These are phyloP conservation scores for Conticribra guillardii DNA, from an alignment of 108 stramenopile genomes.

Conservation along the genomic window DNA sequence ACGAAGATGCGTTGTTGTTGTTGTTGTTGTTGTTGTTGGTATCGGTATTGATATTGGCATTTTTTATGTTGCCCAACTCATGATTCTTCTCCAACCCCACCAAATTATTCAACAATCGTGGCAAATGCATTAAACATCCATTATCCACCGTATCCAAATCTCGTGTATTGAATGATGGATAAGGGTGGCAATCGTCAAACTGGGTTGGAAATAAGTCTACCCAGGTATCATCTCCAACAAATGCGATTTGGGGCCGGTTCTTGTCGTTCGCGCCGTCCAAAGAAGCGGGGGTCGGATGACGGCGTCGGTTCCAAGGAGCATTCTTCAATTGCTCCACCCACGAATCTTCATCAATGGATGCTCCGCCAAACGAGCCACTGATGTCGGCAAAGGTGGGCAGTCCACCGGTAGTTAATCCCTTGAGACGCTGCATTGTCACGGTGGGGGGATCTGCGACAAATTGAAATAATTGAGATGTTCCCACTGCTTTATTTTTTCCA, in stretches of 20 bases:
- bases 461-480: slow-evolving; percentile 65
- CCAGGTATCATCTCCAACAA: slow-evolving; percentile 99
- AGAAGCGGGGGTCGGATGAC: slow-evolving; percentile 8
- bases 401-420: slow-evolving; percentile 95
- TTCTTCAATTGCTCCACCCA: slow-evolving; percentile 76
- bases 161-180: slow-evolving; percentile 96
- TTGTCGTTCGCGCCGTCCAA: slow-evolving; percentile 1
- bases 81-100: slow-evolving; percentile 16
- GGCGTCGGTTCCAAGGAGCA: slow-evolving; percentile 7
- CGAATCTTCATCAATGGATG: slow-evolving; percentile 83
- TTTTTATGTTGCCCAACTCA: not conserved
- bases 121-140: slow-evolving; percentile 82
- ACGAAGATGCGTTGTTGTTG: not conserved
- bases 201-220: slow-evolving; percentile 89
- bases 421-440: slow-evolving; percentile 98
- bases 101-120: slow-evolving; percentile 54
- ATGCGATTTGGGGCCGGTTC: slow-evolving; percentile 57
- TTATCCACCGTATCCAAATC: slow-evolving; percentile 98
- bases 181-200: slow-evolving; percentile 87
- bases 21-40: not conserved
- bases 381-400: slow-evolving; percentile 97
- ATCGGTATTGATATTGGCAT: not conserved
- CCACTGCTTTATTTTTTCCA: slow-evolving; percentile 23
- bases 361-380: slow-evolving; percentile 74
- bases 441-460: slow-evolving; percentile 99